Evolutionary conservation across 805 yeast genomes (phyloP), one percentile per base, ranked within the genome.

Genomic region (Ogataea sp.): DNA sequence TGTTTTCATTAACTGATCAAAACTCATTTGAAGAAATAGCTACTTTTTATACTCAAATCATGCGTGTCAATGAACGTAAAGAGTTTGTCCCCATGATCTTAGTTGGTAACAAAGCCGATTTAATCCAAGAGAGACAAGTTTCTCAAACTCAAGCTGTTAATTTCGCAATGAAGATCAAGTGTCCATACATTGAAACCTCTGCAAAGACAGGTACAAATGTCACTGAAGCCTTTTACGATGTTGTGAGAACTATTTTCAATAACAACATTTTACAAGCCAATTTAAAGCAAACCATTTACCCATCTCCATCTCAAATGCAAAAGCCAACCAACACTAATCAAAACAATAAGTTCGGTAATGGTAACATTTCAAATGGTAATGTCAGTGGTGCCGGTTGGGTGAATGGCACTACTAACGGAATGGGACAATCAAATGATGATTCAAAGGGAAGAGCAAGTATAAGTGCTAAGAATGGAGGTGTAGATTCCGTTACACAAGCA

Each of bases 121-220:
- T 84, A 37, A 58, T 55, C 39, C 72, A 73, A 45, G 79, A 82
- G 50, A 73, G 90, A 44, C 79, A 75, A 52, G 83, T 81, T 14
- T 63, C 75, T 13, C 67, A 62, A 32, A 73, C 67, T 17, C 89
- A 83, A 56, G 85, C 80, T 21, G 50, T 60, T 39, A 63, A 62
- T 35, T 65, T 86, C 43, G 95, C 95, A 24, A 68, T 71, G 40
- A 71, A 74, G 46, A 75, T 85, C 53, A 69, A 72, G 44, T 74
- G 83, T 49, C 78, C 82, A 45, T 93, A 89, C 58, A 71, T 89
- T 50, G 98, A 93, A 63, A 86, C 97, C 2, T 79, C 90, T 31
- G 97, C 97, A 20, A 93, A 93, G 61, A 85, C 83, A 52, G 80
- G 95, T 43, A 73, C 82, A 48, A 89, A 93, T 52, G 97, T 93